A percentile compares a stretch with the other conserved stretches of the same genome.
These are phyloP conservation scores for Colletotrichum australisinense DNA, from an alignment of 2,329 filamentous ascomycete genomes.

Conservation along the genomic window DNA sequence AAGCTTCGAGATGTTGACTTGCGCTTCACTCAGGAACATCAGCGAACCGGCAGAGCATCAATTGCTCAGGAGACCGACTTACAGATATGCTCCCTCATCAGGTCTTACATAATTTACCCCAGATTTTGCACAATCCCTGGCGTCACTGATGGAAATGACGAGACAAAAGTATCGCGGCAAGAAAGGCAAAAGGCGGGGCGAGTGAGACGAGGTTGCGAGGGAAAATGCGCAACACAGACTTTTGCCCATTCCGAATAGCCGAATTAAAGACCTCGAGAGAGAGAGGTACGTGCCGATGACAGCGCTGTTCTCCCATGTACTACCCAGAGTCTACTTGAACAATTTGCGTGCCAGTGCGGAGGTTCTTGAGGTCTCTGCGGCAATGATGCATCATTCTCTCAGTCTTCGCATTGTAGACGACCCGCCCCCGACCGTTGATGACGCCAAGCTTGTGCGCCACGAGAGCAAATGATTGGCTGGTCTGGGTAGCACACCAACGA, in stretches of 20 bases:
- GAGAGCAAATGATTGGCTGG: slow-evolving; percentile 10
- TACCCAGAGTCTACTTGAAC: background rate
- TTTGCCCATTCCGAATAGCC: slow-evolving; percentile 49
- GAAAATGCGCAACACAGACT: slow-evolving; percentile 53
- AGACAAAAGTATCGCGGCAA: slow-evolving; percentile 4
- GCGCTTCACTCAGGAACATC: background rate
- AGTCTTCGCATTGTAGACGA: background rate
- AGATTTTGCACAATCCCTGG: slow-evolving; percentile 17
- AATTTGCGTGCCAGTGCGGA: slow-evolving; percentile 23
- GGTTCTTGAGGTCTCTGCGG: slow-evolving; percentile 22
- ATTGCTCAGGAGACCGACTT: too few species aligned
- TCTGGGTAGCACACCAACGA: background rate
- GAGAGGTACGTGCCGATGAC: slow-evolving; percentile 39
- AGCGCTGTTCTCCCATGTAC: background rate
- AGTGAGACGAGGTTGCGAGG: slow-evolving; percentile 45
- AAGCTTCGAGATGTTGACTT: background rate
- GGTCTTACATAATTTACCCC: slow-evolving; percentile 15
- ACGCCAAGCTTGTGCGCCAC: slow-evolving; percentile 30
- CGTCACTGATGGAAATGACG: slow-evolving; percentile 2
- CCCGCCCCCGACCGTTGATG: slow-evolving; percentile 31
- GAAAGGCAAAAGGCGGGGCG: slow-evolving; percentile 22
- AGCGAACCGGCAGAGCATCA: background rate
- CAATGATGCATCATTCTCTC: slow-evolving; percentile 28
- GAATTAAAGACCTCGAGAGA: slow-evolving; percentile 32
- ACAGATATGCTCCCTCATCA: background rate